Evolutionary conservation across 192 early-diverging fungal genomes (phyloP), one percentile per base, ranked within the genome.

Genomic region (Umbelopsis isabellina): DNA sequence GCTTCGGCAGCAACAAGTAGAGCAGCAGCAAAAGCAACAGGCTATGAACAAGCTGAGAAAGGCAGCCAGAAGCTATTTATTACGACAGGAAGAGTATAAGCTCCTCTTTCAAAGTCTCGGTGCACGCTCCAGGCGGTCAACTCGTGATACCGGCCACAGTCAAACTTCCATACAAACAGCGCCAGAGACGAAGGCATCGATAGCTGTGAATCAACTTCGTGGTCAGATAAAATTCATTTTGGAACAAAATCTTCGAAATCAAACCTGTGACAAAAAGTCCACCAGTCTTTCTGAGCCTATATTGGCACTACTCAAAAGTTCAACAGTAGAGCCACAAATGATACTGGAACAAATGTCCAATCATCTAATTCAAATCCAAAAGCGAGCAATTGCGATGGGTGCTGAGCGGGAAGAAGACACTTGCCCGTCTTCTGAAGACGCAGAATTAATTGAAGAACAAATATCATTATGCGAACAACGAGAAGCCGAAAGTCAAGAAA

Each of bases 311-410:
- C 30, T 61, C 2, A 25, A 12, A 61, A 61, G 55, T 61, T 35
- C 55, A 10, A 61, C 13, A 8, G 55, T 61, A 15, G 55, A 61
- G 1, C 25, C 55, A 35, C 18, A 27, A 1, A 61, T 61, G 55
- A 61, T 61, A 61, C 18, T 61, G 55, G 27, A 61, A 1, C 55
- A 61, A 35, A 61, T 61, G 27, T 35, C 10, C 16, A 61, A 61
- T 4, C 18, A 27, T 7, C 30, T 61, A 1, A 12, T 35, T 16
- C 6, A 61, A n/a, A 8, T 61, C 0, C 30, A 37, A 2, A 25
- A 35, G 5, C 25, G 33, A 35, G 16, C 15, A 35, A 33, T 1
- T 4, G n/a, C 55, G 4, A 11, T n/a, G 5, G 0, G 16, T 18
- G 9, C 9, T 18, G 30, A 61, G 2, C 27, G 30, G 27, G 27